These are phyloP conservation scores for Moesziomyces aphidis DNA, from an alignment of 1,284 basidiomycete species.

Conservation along the genomic window DNA sequence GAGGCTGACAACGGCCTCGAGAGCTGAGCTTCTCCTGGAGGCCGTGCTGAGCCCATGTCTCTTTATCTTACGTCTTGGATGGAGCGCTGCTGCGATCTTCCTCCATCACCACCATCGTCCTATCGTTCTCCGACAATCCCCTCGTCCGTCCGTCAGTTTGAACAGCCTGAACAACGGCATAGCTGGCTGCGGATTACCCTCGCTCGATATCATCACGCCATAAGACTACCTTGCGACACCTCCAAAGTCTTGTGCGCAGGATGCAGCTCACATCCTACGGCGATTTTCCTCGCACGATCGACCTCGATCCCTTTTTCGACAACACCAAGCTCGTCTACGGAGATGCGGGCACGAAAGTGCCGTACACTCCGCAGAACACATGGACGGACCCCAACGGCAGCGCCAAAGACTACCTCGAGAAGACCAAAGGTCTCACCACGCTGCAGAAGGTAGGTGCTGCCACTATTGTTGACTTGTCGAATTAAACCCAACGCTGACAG, in stretches of 20 bases:
- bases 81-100: too few species aligned
- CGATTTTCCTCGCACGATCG: slow-evolving; percentile 26
- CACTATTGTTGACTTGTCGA: background rate
- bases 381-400: slow-evolving; percentile 48
- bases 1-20: too few species aligned
- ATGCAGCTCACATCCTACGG: slow-evolving; percentile 20
- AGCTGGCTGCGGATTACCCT: too few species aligned
- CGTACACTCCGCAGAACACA: slow-evolving; percentile 53
- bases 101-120: too few species aligned
- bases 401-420: slow-evolving; percentile 43
- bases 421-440: slow-evolving; percentile 47
- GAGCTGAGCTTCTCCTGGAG: too few species aligned
- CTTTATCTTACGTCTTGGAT: too few species aligned
- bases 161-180: too few species aligned
- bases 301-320: slow-evolving; percentile 51
- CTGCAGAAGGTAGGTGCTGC: slow-evolving; percentile 67
- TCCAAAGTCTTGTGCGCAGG: background rate
- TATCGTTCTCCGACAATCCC: too few species aligned
- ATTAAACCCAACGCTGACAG: background rate
- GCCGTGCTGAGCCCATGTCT: too few species aligned
- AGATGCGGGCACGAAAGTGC: slow-evolving; percentile 33
- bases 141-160: too few species aligned
- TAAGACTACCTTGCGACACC: too few species aligned
- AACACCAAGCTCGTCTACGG: slow-evolving; percentile 40
- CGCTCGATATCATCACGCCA: too few species aligned